Base-by-base conservation (phyloP, 805 yeast genomes). In the Pichia kluyveri region DNA sequence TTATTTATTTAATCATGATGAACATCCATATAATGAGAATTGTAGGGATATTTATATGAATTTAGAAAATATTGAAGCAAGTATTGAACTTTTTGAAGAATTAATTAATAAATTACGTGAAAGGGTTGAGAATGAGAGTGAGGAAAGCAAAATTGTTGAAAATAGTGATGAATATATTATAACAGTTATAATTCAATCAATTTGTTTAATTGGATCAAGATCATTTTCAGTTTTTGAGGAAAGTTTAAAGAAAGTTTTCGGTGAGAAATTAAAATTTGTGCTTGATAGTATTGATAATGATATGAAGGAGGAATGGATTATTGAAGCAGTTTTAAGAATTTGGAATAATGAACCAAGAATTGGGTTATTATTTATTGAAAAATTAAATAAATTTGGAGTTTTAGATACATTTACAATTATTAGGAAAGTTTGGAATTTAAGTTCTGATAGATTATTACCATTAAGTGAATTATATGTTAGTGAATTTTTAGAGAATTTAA, bases 151-250 rank as follows among this genome's bases (percentile, higher is more conserved):
- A 14, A 42, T 55, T 28, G 58, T 60, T n/a, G 44, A 48, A 26
- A 56, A 64, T 44, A 51, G 59, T 53, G 62, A 53, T 54, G 65
- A 67, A 56, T 71, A 83, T 47, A 62, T 82, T 37, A 69, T 85
- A 17, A 77, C 83, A 30, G 66, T 86, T 15, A 65, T 88, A 14
- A 73, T 83, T 57, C 91, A 86, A 58, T 72, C 83, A 0, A 73
- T 87, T 45, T 84, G 91, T 42, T 82, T 82, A 55, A 82, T 88
- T 49, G 97, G 98, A 14, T 83, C 88, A 42, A 76, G 97, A 60
- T 90, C 97, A 0, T 74, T 90, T 40, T 86, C 91, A 0, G 89
- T 84, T 57, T 81, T 83, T 38, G 77, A 76, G 51, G 77, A 76
- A 43, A 78, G 77, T 9, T 67, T 68, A 6, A 47, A 64, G 19